phyloP scores from a whole-genome alignment of 2,329 filamentous ascomycete species.

The Talaromyces sp. region DNA sequence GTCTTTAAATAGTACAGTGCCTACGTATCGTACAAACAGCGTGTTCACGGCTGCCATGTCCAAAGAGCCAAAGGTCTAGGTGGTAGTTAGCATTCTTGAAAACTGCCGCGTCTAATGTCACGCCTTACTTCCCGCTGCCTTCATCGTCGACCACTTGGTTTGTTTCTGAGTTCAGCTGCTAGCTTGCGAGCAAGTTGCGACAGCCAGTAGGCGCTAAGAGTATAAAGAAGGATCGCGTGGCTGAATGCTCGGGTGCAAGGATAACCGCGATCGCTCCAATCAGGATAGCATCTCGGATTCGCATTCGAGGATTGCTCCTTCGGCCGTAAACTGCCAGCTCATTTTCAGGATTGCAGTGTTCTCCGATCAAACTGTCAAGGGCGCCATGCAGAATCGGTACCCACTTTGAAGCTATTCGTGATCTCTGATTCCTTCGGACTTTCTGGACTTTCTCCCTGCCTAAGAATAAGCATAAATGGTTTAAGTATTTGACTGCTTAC shows the following conservation, averaged over 20 bases:
- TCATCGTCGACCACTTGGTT: background rate
- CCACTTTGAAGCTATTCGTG: background rate
- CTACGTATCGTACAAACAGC: background rate
- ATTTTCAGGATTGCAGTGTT: background rate
- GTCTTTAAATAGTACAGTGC: no score
- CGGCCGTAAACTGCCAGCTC: background rate
- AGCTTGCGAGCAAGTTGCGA: background rate
- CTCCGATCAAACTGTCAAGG: background rate
- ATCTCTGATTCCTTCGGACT: slow-evolving; percentile 1
- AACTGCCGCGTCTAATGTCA: background rate
- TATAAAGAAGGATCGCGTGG: background rate
- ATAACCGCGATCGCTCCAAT: background rate
- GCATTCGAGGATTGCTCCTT: background rate
- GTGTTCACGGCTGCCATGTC: background rate
- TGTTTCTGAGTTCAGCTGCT: no score
- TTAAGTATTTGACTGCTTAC: background rate
- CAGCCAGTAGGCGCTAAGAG: background rate
- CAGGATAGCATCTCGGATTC: background rate
- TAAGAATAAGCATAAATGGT: background rate
- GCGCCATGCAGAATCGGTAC: background rate
- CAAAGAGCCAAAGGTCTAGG: background rate
- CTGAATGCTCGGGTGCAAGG: background rate
- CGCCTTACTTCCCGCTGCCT: background rate
- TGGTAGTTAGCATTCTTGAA: background rate
- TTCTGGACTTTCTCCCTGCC: background rate